phyloP scores from a whole-genome alignment of 352 stramenopile genomes.

The Globisporangium apiculatum region DNA sequence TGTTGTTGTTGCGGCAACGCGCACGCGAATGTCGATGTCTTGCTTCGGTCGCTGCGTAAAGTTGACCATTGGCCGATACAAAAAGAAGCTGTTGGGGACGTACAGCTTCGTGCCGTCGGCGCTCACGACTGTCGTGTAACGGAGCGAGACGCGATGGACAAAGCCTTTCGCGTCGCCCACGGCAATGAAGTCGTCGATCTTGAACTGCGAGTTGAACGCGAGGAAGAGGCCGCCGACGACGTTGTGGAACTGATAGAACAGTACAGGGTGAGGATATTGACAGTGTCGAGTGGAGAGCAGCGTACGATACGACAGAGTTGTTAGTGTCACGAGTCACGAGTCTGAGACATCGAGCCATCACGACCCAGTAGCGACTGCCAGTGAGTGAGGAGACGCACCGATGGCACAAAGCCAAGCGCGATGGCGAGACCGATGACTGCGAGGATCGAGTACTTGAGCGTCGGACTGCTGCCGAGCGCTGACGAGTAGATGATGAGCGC shows the following conservation, averaged over 20 bases:
- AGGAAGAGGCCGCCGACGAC: constrained; percentile 81
- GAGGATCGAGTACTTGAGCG: constrained; percentile 81
- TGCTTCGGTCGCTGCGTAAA: constrained; percentile 80
- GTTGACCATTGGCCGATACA: constrained; percentile 90
- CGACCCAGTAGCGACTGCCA: not conserved
- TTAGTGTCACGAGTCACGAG: too few relatives aligned
- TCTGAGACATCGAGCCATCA: too few relatives aligned
- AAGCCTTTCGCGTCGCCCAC: constrained; percentile 70
- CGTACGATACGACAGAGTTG: too few relatives aligned
- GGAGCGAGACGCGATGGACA: constrained; percentile 75
- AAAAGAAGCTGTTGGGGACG: constrained; percentile 84
- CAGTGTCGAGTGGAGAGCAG: too few relatives aligned
- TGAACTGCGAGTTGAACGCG: constrained; percentile 87
- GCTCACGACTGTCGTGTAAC: constrained; percentile 82
- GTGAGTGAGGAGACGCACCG: constrained; percentile 18
- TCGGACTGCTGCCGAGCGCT: constrained; percentile 53
- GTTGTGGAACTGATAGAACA: constrained; percentile 55
- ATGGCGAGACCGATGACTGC: constrained; percentile 79
- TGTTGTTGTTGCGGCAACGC: constrained; percentile 44
- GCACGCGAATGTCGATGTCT: constrained; percentile 68
- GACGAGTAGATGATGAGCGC: constrained; percentile 84
- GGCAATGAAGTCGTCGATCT: constrained; percentile 84
- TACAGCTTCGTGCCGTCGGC: constrained; percentile 75
- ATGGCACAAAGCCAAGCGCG: constrained; percentile 78
- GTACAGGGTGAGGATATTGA: not conserved